Base-by-base conservation (phyloP, 805 yeast genomes). In the Candida peoriensis region DNA sequence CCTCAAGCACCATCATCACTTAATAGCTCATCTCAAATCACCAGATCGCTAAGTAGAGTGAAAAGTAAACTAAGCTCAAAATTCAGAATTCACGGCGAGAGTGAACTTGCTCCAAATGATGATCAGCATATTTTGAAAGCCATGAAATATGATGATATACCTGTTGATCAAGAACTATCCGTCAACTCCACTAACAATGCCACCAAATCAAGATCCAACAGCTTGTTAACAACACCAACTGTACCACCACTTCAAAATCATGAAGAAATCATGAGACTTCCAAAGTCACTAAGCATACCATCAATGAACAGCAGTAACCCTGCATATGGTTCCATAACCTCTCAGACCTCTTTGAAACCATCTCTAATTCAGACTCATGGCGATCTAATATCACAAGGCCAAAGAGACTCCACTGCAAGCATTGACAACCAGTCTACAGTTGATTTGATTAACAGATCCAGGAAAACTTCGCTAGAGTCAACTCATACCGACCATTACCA, bases 41-140 rank as follows among this genome's bases (percentile, higher is more conserved):
- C 52, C 23, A 42, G 52, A 33, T 50, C 55, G 1, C 31, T 50
- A 6, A 42, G 51, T 1, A 47, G 41, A 31, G 52, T 50, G 25
- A 48, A 42, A 35, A 42, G 47, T 14, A 50, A 43, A 32, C 11
- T 50, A 19, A 38, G 47, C 12, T 41, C 45, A 3, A 49, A 39
- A 27, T 47, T 49, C 39, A 43, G 38, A 19, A 36, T 22, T 15
- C 8, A 31, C 3, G 28, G 16, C 10, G 18, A 13, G 5, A 27
- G 11, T 12, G 17, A 16, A 2, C 36, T 29, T 13, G 15, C 19
- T 14, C 8, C 32, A 7, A 34, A 36, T 4, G 46, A 42, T 9
- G 47, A 43, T 2, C 38, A 41, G 8, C 41, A 38, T 24, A 34
- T 33, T 1, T 35, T 47, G 15, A 45, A 42, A 25, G 41, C 47